Percentiles rank a stretch among this genome's conserved stretches.
Conservation (phyloP, 140 eudicot species). For the Stevia rebaudiana region DNA sequence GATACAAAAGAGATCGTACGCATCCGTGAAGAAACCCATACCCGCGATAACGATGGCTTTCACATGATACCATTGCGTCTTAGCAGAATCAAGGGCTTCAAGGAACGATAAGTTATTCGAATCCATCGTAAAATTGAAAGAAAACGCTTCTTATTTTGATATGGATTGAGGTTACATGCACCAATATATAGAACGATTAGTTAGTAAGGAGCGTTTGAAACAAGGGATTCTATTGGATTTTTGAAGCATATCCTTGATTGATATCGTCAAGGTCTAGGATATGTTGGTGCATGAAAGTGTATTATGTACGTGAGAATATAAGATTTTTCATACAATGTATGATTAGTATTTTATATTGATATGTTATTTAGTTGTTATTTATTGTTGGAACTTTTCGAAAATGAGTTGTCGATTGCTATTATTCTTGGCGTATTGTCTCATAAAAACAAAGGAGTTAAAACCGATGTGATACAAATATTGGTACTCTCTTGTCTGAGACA, state of each 20-base stretch:
- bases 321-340: not conserved
- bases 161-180: conserved; percentile 4
- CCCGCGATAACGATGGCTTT: conserved; percentile 58
- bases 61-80: conserved; percentile 62
- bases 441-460: not conserved
- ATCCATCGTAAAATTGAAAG: conserved; percentile 26
- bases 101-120: conserved; percentile 43
- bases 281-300: conserved; percentile 7
- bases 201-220: conserved; percentile 1
- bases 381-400: too few species aligned
- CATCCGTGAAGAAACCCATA: conserved; percentile 74
- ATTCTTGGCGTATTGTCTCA: not conserved
- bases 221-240: conserved; percentile 15
- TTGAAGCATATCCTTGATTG: conserved; percentile 23
- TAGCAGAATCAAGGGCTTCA: conserved; percentile 53
- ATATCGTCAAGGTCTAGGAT: conserved; percentile 2
- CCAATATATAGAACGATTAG: conserved; percentile 6
- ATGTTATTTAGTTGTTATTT: not conserved
- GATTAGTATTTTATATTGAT: not conserved
- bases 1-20: conserved; percentile 61
- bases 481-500: too few species aligned
- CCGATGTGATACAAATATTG: too few species aligned
- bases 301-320: not conserved
- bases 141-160: not conserved
- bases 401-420: not conserved